Percentiles rank a stretch among this genome's conserved stretches.
Conservation (phyloP, 257 asterid species). For the Knoxia roxburghii region DNA sequence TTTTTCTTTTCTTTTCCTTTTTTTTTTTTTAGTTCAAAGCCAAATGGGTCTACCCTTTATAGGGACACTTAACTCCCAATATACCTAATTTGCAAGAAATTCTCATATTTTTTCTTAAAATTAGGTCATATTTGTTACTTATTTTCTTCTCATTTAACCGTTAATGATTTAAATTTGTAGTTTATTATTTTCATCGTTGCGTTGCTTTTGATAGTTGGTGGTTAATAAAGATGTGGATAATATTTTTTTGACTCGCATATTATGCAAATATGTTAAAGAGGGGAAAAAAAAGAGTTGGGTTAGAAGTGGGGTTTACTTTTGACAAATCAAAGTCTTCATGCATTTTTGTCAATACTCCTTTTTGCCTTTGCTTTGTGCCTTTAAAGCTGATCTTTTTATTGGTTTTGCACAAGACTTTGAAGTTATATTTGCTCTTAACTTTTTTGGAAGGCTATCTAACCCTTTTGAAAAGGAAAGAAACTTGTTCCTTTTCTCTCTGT, state of each 20-base stretch:
- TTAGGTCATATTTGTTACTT: too few species aligned
- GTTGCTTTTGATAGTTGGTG: too few species aligned
- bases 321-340: not conserved
- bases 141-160: too few species aligned
- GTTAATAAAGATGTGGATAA: not conserved
- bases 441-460: not conserved
- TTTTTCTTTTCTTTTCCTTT: slow-evolving; percentile 4
- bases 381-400: not conserved
- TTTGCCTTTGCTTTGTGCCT: not conserved
- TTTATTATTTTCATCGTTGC: too few species aligned
- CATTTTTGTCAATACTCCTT: not conserved
- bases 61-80: not conserved
- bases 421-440: slow-evolving; percentile 7
- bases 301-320: not conserved
- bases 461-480: slow-evolving; percentile 10
- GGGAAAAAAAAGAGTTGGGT: not conserved
- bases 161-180: too few species aligned
- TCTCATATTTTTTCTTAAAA: too few species aligned
- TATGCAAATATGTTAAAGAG: not conserved
- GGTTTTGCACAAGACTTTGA: not conserved
- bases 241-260: not conserved
- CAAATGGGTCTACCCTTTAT: not conserved
- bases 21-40: not conserved
- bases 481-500: not conserved
- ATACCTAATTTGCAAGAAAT: not conserved